Evolutionary conservation across 345 rosid genomes (phyloP).

Genomic region (Cardamine resedifolia): DNA sequence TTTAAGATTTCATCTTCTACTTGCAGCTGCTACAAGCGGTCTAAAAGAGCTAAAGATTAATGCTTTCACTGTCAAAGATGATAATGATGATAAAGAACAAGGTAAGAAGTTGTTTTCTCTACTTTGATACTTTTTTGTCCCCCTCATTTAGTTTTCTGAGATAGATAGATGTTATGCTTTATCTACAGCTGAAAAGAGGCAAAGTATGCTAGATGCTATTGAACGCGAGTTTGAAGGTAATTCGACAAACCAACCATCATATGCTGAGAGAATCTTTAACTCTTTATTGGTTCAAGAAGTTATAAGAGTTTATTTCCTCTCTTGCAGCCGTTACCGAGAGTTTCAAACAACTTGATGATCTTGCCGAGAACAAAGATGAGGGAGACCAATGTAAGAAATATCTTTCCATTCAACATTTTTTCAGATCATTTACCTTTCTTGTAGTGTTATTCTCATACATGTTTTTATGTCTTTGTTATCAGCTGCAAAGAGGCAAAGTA

Average conservation of each 20-base stretch:
- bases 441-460: constrained; percentile 15
- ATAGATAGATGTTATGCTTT: background rate
- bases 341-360: constrained; percentile 27
- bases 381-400: constrained; percentile 28
- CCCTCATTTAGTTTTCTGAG: constrained; percentile 10
- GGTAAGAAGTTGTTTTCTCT: constrained; percentile 18
- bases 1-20: constrained; percentile 10
- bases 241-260: background rate
- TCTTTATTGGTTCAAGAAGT: constrained; percentile 23
- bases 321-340: constrained; percentile 29
- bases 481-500: constrained; percentile 38
- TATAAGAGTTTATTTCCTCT: background rate
- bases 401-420: background rate
- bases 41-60: constrained; percentile 35
- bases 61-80: constrained; percentile 30
- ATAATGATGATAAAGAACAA: constrained; percentile 26
- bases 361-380: constrained; percentile 26
- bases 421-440: background rate
- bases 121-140: background rate
- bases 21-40: constrained; percentile 37
- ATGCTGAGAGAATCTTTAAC: background rate
- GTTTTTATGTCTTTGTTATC: constrained; percentile 14
- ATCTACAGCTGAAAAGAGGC: constrained; percentile 24
- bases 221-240: constrained; percentile 36
- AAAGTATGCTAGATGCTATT: constrained; percentile 38